A percentile compares a stretch with the other conserved stretches of the same genome.
phyloP scores from a whole-genome alignment of 305 asterid genomes.

The Coffea humblotiana region DNA sequence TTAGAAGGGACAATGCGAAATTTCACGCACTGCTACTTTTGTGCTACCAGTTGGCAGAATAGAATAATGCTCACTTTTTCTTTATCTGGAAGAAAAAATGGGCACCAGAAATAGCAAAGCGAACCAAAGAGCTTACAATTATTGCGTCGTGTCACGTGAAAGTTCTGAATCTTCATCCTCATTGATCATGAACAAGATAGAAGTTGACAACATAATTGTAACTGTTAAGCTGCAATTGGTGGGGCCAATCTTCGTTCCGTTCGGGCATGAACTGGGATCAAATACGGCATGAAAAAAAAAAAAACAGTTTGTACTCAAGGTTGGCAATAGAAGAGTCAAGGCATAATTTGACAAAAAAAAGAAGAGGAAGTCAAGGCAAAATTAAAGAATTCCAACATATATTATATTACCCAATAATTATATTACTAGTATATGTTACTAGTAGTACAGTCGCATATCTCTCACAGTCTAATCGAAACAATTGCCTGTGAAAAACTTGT shows the following conservation, averaged over 20 bases:
- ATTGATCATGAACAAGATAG: background rate
- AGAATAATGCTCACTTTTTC: too few relatives aligned
- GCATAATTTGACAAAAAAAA: background rate
- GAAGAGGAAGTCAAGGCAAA: background rate
- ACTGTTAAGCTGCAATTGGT: background rate
- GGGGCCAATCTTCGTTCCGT: background rate
- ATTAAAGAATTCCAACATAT: background rate
- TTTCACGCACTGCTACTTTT: too few relatives aligned
- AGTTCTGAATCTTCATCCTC: background rate
- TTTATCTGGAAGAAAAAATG: background rate
- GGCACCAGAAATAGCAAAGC: background rate
- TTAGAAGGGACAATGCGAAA: too few relatives aligned
- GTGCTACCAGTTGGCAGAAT: too few relatives aligned
- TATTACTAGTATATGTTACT: background rate
- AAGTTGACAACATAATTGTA: background rate
- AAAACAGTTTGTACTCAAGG: background rate
- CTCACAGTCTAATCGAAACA: slow-evolving; percentile 9
- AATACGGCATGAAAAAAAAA: too few relatives aligned
- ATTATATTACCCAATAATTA: background rate
- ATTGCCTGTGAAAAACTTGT: background rate
- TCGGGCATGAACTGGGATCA: background rate
- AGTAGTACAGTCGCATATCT: background rate
- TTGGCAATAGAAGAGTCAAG: background rate
- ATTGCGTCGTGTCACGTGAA: slow-evolving; percentile 3
- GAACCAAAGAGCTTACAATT: background rate